phyloP scores from a whole-genome alignment of 768 basidiomycete species.

The Suillus plorans region DNA sequence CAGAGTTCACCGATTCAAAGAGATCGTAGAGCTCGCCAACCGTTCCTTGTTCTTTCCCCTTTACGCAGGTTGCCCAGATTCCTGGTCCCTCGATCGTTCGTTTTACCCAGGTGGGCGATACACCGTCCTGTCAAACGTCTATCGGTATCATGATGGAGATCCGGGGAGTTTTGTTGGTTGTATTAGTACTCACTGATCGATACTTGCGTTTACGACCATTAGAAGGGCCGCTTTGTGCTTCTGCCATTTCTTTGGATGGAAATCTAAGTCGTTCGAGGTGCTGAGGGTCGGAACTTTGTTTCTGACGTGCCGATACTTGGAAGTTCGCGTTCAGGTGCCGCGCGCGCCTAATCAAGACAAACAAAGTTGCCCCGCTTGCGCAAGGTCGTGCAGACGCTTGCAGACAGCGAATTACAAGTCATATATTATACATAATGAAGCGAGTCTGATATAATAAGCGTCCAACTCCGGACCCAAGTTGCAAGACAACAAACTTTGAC shows the following conservation, averaged over 20 bases:
- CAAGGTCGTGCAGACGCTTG: background rate
- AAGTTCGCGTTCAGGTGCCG: background rate
- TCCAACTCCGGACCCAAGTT: background rate
- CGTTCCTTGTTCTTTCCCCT: constrained; percentile 79
- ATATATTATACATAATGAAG: constrained; percentile 4
- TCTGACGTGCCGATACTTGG: background rate
- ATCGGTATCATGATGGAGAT: background rate
- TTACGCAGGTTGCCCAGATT: constrained; percentile 83
- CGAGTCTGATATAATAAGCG: constrained; percentile 1
- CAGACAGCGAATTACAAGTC: background rate
- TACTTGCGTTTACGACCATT: constrained; percentile 45
- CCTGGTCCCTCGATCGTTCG: constrained; percentile 76
- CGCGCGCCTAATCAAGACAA: background rate
- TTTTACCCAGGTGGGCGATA: constrained; percentile 62
- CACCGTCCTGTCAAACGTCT: constrained; percentile 50
- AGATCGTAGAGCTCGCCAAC: constrained; percentile 77
- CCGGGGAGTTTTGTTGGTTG: background rate
- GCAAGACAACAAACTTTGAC: background rate
- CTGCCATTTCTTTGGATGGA: constrained; percentile 16
- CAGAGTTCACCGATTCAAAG: constrained; percentile 63
- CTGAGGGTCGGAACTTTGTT: background rate
- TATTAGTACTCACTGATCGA: constrained; percentile 40
- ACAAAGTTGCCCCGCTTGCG: background rate
- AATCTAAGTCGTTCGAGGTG: background rate
- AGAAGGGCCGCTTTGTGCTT: constrained; percentile 14